Percentiles rank a stretch among this genome's conserved stretches.
phyloP scores from a whole-genome alignment of 2,329 filamentous ascomycete genomes.

The Pseudogymnoascus sp. region DNA sequence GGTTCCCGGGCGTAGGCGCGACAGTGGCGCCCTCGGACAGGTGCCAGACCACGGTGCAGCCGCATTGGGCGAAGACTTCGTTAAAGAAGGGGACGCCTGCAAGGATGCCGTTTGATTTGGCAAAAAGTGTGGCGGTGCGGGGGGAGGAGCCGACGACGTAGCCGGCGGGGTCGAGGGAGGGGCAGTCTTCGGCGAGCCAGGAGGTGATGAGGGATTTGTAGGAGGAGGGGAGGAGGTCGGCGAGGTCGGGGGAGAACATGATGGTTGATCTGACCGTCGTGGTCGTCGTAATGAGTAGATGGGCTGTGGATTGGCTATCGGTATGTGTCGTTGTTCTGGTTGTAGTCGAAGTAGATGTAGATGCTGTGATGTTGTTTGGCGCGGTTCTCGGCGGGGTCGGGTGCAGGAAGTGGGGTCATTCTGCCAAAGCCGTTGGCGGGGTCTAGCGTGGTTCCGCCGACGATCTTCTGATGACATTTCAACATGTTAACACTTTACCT shows the following conservation, averaged over 20 bases:
- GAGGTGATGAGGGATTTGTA: slow-evolving; percentile 72
- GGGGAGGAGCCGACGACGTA: slow-evolving; percentile 77
- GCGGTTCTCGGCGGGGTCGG: slow-evolving; percentile 3
- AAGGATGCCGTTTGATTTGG: slow-evolving; percentile 67
- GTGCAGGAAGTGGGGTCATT: not conserved
- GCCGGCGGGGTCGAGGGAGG: slow-evolving; percentile 92
- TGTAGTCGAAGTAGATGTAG: not conserved
- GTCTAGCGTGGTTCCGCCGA: not conserved
- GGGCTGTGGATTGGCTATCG: not conserved
- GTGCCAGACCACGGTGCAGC: slow-evolving; percentile 88
- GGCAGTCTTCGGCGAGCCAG: slow-evolving; percentile 95
- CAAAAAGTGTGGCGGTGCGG: slow-evolving; percentile 57
- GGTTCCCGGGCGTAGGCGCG: slow-evolving; percentile 42
- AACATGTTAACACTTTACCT: not conserved
- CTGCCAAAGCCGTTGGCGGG: not conserved
- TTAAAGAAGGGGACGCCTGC: slow-evolving; percentile 93
- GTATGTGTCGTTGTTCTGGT: not conserved
- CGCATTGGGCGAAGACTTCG: slow-evolving; percentile 83
- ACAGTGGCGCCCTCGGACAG: slow-evolving; percentile 64
- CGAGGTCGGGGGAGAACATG: slow-evolving; percentile 35
- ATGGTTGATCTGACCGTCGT: not conserved
- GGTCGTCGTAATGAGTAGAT: not conserved
- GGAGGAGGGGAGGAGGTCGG: slow-evolving; percentile 71
- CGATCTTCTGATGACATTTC: not conserved
- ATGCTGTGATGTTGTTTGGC: not conserved